Conservation (phyloP, 2,329 filamentous ascomycete species). For the Colletotrichum trifolii region DNA sequence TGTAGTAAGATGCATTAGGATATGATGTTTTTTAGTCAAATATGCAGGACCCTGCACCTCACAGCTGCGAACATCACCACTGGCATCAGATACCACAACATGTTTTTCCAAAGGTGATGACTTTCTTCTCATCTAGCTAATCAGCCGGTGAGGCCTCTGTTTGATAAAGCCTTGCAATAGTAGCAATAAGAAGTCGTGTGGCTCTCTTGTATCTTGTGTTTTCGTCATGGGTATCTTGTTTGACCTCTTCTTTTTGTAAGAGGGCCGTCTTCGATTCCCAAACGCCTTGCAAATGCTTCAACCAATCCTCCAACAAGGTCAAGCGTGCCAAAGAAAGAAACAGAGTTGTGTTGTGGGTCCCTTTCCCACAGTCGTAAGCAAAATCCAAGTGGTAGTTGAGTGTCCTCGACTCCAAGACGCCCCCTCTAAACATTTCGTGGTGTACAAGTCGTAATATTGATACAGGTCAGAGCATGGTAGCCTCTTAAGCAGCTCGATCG, state of each 20-base stretch:
- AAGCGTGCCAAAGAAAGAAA: constrained; percentile 13
- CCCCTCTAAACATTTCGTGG: constrained; percentile 12
- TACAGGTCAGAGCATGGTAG: constrained; percentile 13
- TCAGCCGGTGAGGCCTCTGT: constrained; percentile 9
- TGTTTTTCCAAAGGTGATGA: not conserved
- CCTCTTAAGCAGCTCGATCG: constrained; percentile 49
- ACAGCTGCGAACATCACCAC: no score
- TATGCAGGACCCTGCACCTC: no score
- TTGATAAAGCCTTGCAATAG: constrained; percentile 29
- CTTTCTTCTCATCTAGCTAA: constrained; percentile 25
- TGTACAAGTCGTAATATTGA: constrained; percentile 33
- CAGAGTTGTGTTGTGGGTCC: constrained; percentile 1
- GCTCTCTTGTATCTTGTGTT: constrained; percentile 4
- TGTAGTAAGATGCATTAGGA: no score
- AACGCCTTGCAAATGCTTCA: constrained; percentile 36
- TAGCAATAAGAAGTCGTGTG: constrained; percentile 18
- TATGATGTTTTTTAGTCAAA: constrained; percentile 18
- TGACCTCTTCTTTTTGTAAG: constrained; percentile 22
- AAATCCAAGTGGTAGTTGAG: constrained; percentile 31
- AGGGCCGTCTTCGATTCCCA: constrained; percentile 35
- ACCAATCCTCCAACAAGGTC: constrained; percentile 19
- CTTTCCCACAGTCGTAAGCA: constrained; percentile 17
- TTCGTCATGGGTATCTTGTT: constrained; percentile 34
- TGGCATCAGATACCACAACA: no score
- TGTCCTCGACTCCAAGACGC: constrained; percentile 29